Base-by-base conservation (phyloP, 2,329 filamentous ascomycete genomes). In the Ophiostoma sp. region DNA sequence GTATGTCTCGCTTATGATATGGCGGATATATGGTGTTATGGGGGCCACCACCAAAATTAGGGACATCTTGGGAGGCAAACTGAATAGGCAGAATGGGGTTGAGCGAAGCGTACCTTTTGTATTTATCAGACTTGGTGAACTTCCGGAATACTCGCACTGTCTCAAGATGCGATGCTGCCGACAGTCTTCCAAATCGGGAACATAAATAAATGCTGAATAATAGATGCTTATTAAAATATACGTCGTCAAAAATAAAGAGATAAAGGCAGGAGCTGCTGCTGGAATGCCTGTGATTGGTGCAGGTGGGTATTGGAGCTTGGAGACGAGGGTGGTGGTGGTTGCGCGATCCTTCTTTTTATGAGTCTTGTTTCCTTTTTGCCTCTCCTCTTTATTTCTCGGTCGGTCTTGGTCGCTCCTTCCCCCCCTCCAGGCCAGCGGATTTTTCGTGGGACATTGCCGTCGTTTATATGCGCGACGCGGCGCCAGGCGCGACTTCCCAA, bases 401-500 rank as follows among this genome's bases (percentile, higher is more conserved):
- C 64, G 65, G 33, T 39, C 60, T 68, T 27, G 39, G 39, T 41
- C 39, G 39, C 39, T 48, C 44, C 6, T 48, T 48, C 20, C 44
- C 41, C 71, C 68, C 57, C 68, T 57, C 71, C 68, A 70, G 66
- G 62, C 69, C 70, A 68, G 72, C 70, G 71, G 72, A 36, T 73
- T 75, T 72, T 75, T 74, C 73, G 78, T 79, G 81, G 81, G 81
- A 82, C 80, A 78, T 76, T 73, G 77, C 76, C 76, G 75, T 72
- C 80, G 81, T 83, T 83, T 83, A 83, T 83, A 83, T 83, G 81
- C 80, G 78, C 77, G 77, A 78, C 75, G 74, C 75, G 75, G 73
- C 75, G 72, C 67, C 57, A 62, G 71, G 70, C 74, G 74, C 72
- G 70, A 69, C 72, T 68, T 66, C 72, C 68, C 66, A 67, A 71